A percentile compares a stretch with the other conserved stretches of the same genome.
Evolutionary conservation across 2,329 filamentous ascomycete species (phyloP).

Genomic region (Calonectria crousiana): DNA sequence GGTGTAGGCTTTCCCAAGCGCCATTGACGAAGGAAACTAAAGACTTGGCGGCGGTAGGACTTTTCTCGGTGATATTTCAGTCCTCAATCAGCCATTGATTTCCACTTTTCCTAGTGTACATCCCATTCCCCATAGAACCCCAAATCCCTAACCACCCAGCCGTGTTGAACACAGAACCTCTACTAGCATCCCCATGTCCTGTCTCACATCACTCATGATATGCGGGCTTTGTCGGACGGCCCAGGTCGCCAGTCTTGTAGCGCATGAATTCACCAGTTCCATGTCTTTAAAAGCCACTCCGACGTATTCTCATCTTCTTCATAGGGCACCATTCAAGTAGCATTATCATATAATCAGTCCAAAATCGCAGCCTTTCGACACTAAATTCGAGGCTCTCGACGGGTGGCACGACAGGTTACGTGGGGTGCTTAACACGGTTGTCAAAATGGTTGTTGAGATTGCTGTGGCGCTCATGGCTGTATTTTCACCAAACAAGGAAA

Average conservation of each 20-base stretch:
- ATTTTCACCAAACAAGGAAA: background rate
- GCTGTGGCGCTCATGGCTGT: background rate
- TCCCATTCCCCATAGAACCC: background rate
- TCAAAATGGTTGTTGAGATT: constrained; percentile 9
- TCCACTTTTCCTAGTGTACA: background rate
- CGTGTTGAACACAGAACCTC: background rate
- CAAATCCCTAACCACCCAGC: background rate
- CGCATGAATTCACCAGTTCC: background rate
- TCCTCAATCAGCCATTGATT: background rate
- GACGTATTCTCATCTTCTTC: background rate
- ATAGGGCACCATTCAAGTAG: background rate
- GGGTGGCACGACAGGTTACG: background rate
- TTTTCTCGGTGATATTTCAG: background rate
- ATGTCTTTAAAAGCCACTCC: background rate
- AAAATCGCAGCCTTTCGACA: background rate
- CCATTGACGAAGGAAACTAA: background rate
- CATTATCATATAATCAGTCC: constrained; percentile 13
- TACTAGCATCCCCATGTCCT: background rate
- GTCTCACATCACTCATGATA: background rate
- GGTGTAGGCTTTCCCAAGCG: background rate
- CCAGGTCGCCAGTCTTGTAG: constrained; percentile 7
- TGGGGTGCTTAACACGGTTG: background rate
- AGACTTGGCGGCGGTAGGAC: background rate
- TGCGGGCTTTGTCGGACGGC: constrained; percentile 4
- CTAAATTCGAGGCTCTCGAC: background rate